A percentile compares a stretch with the other conserved stretches of the same genome.
Evolutionary conservation across 78 protist genomes (phyloP).

Genomic region (Cyanophora paradoxa): DNA sequence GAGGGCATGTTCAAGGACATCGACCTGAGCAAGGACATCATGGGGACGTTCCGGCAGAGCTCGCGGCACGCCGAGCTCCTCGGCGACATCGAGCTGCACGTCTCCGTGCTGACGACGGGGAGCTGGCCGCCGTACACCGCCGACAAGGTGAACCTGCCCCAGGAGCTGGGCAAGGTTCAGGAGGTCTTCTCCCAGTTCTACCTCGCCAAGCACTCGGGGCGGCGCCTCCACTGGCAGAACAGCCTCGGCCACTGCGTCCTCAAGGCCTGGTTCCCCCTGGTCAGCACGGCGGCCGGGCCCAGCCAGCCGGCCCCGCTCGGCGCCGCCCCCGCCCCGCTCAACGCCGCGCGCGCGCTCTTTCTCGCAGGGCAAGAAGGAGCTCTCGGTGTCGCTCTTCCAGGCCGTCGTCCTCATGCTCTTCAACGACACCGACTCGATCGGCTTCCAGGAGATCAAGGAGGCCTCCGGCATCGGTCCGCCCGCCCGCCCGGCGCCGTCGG

Average conservation of each 20-base stretch:
- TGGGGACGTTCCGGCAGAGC: slow-evolving; percentile 18
- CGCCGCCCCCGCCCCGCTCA: background rate
- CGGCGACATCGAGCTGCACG: slow-evolving; percentile 49
- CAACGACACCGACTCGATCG: slow-evolving; percentile 44
- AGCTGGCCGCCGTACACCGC: slow-evolving; percentile 80
- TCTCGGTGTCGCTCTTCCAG: slow-evolving; percentile 71
- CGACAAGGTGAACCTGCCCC: slow-evolving; percentile 37
- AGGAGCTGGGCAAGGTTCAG: slow-evolving; percentile 30
- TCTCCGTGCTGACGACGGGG: slow-evolving; percentile 69
- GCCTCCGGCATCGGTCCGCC: slow-evolving; percentile 32
- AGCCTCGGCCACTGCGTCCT: slow-evolving; percentile 52
- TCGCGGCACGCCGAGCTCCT: background rate
- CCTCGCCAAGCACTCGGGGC: slow-evolving; percentile 53
- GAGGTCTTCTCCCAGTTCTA: slow-evolving; percentile 67
- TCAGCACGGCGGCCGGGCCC: background rate
- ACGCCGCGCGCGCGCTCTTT: background rate
- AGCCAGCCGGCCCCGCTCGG: background rate
- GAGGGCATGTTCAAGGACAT: slow-evolving; percentile 95
- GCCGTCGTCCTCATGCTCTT: slow-evolving; percentile 67
- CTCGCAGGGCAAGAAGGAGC: slow-evolving; percentile 63
- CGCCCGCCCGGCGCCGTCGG: too few relatives aligned
- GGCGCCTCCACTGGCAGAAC: slow-evolving; percentile 75
- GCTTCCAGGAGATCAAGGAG: slow-evolving; percentile 32
- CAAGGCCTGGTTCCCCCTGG: slow-evolving; percentile 34
- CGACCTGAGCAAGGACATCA: slow-evolving; percentile 58